Percentiles rank a stretch among this genome's conserved stretches.
Evolutionary conservation across 2,329 filamentous ascomycete species (phyloP).

Genomic region (Talaromyces atroroseus): DNA sequence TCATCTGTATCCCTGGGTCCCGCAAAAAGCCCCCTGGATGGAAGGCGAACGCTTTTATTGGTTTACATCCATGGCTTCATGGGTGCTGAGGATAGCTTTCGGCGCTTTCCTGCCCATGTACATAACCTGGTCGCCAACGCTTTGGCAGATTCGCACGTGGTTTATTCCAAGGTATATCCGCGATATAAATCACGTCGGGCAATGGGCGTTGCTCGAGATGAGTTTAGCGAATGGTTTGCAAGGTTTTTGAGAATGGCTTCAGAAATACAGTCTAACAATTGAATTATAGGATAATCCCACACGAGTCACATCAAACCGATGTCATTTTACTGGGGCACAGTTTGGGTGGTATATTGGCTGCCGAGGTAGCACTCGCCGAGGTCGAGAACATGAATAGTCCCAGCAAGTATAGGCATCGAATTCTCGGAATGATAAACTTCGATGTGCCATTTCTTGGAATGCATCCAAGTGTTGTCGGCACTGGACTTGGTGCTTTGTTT

Average conservation of each 20-base stretch:
- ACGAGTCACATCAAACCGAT: conserved; percentile 69
- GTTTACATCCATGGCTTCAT: conserved; percentile 89
- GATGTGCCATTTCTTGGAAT: conserved; percentile 85
- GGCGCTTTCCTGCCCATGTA: conserved; percentile 80
- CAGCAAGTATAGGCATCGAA: conserved; percentile 60
- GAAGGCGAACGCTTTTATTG: conserved; percentile 57
- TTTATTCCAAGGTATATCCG: conserved; percentile 67
- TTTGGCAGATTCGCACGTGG: conserved; percentile 66
- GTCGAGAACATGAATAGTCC: conserved; percentile 14
- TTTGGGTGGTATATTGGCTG: conserved; percentile 79
- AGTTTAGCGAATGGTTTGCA: conserved; percentile 69
- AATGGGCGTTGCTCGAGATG: conserved; percentile 64
- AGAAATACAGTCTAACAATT: neutral
- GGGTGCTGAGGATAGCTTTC: conserved; percentile 81
- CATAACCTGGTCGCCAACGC: conserved; percentile 66
- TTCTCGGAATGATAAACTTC: conserved; percentile 74
- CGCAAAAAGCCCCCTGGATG: neutral
- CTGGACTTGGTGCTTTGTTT: conserved; percentile 75
- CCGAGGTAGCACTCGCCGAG: conserved; percentile 66
- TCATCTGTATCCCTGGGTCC: conserved; percentile 8
- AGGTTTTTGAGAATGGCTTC: neutral
- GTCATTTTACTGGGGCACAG: conserved; percentile 80
- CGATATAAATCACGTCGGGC: conserved; percentile 41
- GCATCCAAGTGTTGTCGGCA: conserved; percentile 80
- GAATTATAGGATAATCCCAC: conserved; percentile 59